Base-by-base conservation (phyloP, 768 basidiomycete genomes). In the Boletus subparvulus region DNA sequence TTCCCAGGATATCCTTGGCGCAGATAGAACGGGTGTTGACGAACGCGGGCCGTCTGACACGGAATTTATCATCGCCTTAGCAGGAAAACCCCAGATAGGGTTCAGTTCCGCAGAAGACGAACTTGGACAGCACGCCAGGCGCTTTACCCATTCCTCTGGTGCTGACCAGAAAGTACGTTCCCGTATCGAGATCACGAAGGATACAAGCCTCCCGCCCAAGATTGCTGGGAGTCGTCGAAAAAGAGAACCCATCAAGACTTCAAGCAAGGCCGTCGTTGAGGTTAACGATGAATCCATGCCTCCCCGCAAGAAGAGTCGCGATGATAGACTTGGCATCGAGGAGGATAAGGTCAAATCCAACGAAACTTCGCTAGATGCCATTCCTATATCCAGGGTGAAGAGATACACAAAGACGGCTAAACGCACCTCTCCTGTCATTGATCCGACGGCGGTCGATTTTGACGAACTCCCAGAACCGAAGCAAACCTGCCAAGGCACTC, bases 331-430 rank as follows among this genome's bases (percentile, higher is more conserved):
- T 33, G 43, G 21, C 26, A 33, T 33, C 16, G 39, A 16, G 21
- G 54, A 45, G 24, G 35, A 59, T 35, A 54, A 40, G 13, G n/a
- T 45, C 47, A 42, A 50, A 17, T 33, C 24, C 33, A 49, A 50
- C 14, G 46, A 54, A 41, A 50, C 33, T n/a, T 33, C 26, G 5
- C 36, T 26, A 19, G 58, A 40, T 21, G 26, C 55, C 24, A 43
- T 55, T 12, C 51, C 61, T 8, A 47, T 30, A 19, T 48, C 55
- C 26, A 52, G 57, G 30, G 58, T 62, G 4, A 77, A 71, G 53
- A 74, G 69, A 56, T 71, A 69, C 55, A 66, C 66, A 3, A 74
- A 69, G 59, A 74, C 73, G 60, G 68, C 62, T 17, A 71, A 72
- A 36, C 61, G 62, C 26, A 69, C 75, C 7, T 73, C 77, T 30